phyloP scores from a whole-genome alignment of 345 rosid genomes.

The Pseudoturritis turrita region DNA sequence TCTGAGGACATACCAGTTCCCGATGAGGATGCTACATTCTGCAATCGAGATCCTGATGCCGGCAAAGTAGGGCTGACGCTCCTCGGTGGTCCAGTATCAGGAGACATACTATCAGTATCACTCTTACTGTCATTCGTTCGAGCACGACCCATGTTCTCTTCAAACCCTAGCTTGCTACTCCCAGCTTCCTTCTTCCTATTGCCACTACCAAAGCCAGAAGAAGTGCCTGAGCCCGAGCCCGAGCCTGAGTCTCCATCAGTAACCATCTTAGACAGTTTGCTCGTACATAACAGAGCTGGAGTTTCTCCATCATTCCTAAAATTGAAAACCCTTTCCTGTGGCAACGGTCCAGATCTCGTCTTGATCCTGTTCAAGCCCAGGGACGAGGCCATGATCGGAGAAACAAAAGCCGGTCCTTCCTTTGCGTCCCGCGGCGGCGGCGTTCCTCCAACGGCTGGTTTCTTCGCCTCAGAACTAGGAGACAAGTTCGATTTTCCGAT shows the following conservation, averaged over 20 bases:
- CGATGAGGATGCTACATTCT: slow-evolving; percentile 62
- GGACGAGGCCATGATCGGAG: slow-evolving; percentile 91
- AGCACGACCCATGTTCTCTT: slow-evolving; percentile 32
- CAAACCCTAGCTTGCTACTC: slow-evolving; percentile 46
- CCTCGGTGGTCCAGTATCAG: slow-evolving; percentile 49
- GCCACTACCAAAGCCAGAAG: slow-evolving; percentile 35
- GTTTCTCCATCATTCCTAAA: slow-evolving; percentile 58
- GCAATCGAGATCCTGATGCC: slow-evolving; percentile 45
- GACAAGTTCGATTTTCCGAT: slow-evolving; percentile 36
- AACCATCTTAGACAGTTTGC: slow-evolving; percentile 72
- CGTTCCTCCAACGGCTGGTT: slow-evolving; percentile 20
- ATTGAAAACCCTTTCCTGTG: slow-evolving; percentile 72
- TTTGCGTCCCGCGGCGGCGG: slow-evolving; percentile 21
- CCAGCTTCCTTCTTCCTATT: slow-evolving; percentile 53
- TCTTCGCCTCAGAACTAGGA: slow-evolving; percentile 38
- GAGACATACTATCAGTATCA: slow-evolving; percentile 39
- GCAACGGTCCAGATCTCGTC: slow-evolving; percentile 96
- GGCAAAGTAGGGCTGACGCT: slow-evolving; percentile 62
- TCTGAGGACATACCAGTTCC: slow-evolving; percentile 41
- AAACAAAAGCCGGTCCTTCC: slow-evolving; percentile 52
- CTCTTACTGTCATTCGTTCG: slow-evolving; percentile 36
- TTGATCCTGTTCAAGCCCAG: slow-evolving; percentile 87
- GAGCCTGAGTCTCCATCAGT: slow-evolving; percentile 33
- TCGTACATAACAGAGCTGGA: slow-evolving; percentile 47
- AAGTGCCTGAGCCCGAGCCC: slow-evolving; percentile 29